These are phyloP conservation scores for Aspergillus brasiliensis DNA, from an alignment of 2,329 filamentous ascomycete species.

Conservation along the genomic window DNA sequence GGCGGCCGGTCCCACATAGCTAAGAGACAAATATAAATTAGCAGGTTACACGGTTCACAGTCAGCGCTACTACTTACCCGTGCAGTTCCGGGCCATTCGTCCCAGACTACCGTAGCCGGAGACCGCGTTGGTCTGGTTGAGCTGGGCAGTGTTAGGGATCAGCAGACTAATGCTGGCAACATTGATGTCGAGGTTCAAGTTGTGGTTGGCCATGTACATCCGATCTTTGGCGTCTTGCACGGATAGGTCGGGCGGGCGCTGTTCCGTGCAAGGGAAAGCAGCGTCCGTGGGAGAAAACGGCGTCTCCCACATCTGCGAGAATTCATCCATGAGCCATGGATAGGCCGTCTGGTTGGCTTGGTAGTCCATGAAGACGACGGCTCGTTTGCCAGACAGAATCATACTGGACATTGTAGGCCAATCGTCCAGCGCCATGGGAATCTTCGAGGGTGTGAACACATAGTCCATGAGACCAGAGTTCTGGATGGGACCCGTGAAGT, in stretches of 20 bases:
- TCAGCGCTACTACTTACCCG: constrained; percentile 35
- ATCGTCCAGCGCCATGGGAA: constrained; percentile 70
- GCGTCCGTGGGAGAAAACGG: constrained; percentile 74
- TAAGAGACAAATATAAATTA: constrained; percentile 28
- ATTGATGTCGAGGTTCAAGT: constrained; percentile 77
- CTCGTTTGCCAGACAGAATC: constrained; percentile 70
- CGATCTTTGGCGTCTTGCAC: constrained; percentile 58
- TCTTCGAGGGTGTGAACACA: constrained; percentile 70
- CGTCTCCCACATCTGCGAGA: constrained; percentile 87
- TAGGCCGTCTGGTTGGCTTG: constrained; percentile 74
- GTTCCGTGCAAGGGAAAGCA: constrained; percentile 73
- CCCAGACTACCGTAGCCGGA: constrained; percentile 69
- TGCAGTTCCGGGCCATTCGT: constrained; percentile 64
- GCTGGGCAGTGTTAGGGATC: constrained; percentile 69
- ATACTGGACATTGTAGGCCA: constrained; percentile 83
- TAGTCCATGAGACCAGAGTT: constrained; percentile 71
- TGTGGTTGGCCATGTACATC: constrained; percentile 87
- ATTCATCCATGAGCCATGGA: constrained; percentile 86
- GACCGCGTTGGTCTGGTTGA: constrained; percentile 72
- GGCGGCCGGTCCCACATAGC: constrained; percentile 67
- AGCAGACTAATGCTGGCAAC: constrained; percentile 66
- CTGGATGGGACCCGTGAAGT: constrained; percentile 70
- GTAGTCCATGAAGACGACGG: constrained; percentile 84
- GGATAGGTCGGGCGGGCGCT: constrained; percentile 71
- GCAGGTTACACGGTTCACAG: neutral